Percentiles rank a stretch among this genome's conserved stretches.
phyloP scores from a whole-genome alignment of 805 yeast genomes.

The Yarrowia alimentaria region DNA sequence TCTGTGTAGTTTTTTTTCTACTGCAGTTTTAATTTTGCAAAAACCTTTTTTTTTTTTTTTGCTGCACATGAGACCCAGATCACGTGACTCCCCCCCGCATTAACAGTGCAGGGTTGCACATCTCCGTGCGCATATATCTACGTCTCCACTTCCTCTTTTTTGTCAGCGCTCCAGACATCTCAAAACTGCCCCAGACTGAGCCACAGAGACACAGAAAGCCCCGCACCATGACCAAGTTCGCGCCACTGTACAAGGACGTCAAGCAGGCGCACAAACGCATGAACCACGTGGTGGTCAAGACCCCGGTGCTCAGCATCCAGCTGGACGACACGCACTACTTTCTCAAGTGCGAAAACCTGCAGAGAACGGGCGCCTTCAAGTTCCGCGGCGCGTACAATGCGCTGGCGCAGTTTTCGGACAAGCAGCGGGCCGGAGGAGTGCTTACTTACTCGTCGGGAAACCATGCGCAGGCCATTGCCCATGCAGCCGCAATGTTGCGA shows the following conservation, averaged over 20 bases:
- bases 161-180: too few relatives aligned
- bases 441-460: constrained; percentile 55
- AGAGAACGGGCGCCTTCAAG: constrained; percentile 43
- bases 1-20: too few relatives aligned
- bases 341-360: constrained; percentile 22
- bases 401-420: constrained; percentile 46
- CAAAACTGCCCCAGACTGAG: neutral
- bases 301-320: constrained; percentile 15
- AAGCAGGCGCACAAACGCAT: constrained; percentile 15
- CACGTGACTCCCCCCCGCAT: too few relatives aligned
- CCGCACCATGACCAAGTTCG: neutral
- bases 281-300: constrained; percentile 15
- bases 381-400: constrained; percentile 53
- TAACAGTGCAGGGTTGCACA: too few relatives aligned
- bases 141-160: too few relatives aligned
- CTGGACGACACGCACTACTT: constrained; percentile 20
- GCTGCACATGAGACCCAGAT: too few relatives aligned
- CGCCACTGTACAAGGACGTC: constrained; percentile 3
- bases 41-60: too few relatives aligned
- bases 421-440: constrained; percentile 46
- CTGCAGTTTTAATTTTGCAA: too few relatives aligned
- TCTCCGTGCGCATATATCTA: too few relatives aligned
- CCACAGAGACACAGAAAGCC: too few relatives aligned
- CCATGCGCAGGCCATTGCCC: constrained; percentile 55
- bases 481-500: constrained; percentile 46